phyloP scores from a whole-genome alignment of 768 basidiomycete species.

The Rhizopogon vesiculosus region DNA sequence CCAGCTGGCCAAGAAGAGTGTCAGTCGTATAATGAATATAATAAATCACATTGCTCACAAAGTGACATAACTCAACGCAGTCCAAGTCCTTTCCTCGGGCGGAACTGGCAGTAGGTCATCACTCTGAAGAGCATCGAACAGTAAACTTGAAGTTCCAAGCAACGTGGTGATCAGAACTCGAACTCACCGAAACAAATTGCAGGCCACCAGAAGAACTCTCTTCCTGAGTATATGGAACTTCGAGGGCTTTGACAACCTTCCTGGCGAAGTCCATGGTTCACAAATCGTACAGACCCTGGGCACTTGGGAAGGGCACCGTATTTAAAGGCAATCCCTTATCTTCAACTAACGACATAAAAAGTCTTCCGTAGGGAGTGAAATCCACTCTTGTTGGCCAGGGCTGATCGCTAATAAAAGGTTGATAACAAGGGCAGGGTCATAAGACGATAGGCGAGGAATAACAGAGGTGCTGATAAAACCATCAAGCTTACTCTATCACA shows the following conservation, averaged over 20 bases:
- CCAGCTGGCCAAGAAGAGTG: slow-evolving; percentile 31
- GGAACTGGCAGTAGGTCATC: slow-evolving; percentile 61
- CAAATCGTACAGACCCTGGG: not conserved
- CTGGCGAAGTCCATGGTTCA: slow-evolving; percentile 7
- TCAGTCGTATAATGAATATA: not conserved
- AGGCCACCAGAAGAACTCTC: slow-evolving; percentile 37
- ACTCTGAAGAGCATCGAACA: slow-evolving; percentile 34
- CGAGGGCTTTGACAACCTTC: slow-evolving; percentile 26
- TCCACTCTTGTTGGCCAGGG: not conserved
- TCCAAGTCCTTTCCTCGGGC: slow-evolving; percentile 55
- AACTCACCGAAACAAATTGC: slow-evolving; percentile 43
- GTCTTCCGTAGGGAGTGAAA: not conserved
- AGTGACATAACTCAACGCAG: slow-evolving; percentile 51
- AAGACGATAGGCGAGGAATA: not conserved
- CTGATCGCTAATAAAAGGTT: not conserved
- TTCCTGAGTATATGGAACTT: slow-evolving; percentile 47
- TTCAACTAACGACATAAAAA: not conserved
- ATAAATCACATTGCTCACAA: slow-evolving; percentile 34
- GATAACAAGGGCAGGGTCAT: not conserved
- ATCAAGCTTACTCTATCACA: not conserved
- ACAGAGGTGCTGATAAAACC: too few relatives aligned
- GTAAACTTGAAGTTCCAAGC: not conserved
- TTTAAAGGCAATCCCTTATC: slow-evolving; percentile 2
- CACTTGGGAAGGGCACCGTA: not conserved
- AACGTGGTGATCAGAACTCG: slow-evolving; percentile 6